These are phyloP conservation scores for Chondrus crispus DNA, from an alignment of 23 red algal genomes.

Conservation along the genomic window DNA sequence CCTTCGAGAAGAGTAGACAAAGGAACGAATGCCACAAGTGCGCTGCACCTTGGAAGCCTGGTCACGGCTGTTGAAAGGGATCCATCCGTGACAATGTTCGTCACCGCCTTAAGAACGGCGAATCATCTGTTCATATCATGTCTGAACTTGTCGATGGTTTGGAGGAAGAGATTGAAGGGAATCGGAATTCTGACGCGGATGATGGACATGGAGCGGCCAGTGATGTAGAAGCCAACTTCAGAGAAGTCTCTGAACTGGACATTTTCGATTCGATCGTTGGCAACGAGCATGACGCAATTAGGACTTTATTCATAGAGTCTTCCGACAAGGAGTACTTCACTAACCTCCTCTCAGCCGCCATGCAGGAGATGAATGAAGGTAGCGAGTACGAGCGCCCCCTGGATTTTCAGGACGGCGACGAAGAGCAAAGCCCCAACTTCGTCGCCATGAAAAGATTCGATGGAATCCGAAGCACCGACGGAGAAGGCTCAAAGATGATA, in stretches of 20 bases:
- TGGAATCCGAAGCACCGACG: not conserved
- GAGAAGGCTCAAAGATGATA: not conserved
- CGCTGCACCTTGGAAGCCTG: not conserved
- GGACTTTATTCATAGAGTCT: too few species aligned
- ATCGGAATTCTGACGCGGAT: not conserved
- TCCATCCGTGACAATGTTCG: constrained; percentile 13
- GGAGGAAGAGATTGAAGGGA: constrained; percentile 10
- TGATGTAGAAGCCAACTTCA: too few species aligned
- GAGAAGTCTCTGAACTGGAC: too few species aligned
- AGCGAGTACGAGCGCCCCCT: not conserved
- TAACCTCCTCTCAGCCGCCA: not conserved
- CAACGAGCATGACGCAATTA: too few species aligned
- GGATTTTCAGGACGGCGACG: not conserved
- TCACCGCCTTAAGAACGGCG: constrained; percentile 1
- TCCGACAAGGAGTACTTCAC: constrained; percentile 24
- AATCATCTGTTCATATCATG: constrained; percentile 8
- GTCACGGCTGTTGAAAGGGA: not conserved
- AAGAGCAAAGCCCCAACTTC: not conserved
- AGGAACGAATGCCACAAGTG: constrained; percentile 25
- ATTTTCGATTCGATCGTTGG: too few species aligned
- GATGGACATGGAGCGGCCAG: too few species aligned
- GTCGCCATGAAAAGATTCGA: not conserved
- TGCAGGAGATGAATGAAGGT: too few species aligned
- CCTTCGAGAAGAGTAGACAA: constrained; percentile 9
- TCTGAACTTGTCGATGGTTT: constrained; percentile 18